These are phyloP conservation scores for Metarhizium sp. DNA, from an alignment of 2,329 filamentous ascomycete genomes.

Conservation along the genomic window DNA sequence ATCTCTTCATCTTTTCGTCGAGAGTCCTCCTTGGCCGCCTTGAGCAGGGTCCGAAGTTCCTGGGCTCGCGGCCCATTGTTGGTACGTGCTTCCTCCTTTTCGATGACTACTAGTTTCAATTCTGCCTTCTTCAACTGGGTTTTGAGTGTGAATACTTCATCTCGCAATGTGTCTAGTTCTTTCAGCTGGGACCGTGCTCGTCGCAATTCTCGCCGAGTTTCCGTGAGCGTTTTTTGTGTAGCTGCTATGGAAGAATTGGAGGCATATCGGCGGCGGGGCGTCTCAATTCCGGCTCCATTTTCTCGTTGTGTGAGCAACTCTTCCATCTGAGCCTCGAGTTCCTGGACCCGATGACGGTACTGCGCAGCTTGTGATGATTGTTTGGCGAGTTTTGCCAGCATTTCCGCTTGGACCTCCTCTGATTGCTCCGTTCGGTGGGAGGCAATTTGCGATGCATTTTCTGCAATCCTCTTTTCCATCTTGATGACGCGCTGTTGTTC, in stretches of 20 bases:
- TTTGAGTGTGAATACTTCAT: conserved; percentile 44
- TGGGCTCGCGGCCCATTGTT: conserved; percentile 24
- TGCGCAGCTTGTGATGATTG: conserved; percentile 49
- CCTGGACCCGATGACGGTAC: conserved; percentile 50
- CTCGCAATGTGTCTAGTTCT: conserved; percentile 40
- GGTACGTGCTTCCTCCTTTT: conserved; percentile 28
- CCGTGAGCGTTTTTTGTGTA: conserved; percentile 40
- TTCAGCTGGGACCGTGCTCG: conserved; percentile 44
- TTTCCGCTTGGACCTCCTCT: conserved; percentile 34
- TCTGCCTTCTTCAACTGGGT: conserved; percentile 40
- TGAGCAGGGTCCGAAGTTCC: conserved; percentile 32
- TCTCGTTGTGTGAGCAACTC: conserved; percentile 28
- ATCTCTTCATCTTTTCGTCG: conserved; percentile 39
- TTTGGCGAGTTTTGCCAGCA: conserved; percentile 44
- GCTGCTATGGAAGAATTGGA: conserved; percentile 32
- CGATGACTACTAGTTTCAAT: conserved; percentile 3
- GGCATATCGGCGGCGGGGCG: conserved; percentile 25
- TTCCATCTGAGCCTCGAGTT: conserved; percentile 43
- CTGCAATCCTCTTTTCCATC: conserved; percentile 54
- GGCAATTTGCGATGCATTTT: conserved; percentile 48
- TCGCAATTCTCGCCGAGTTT: conserved; percentile 45
- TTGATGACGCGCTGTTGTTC: conserved; percentile 55
- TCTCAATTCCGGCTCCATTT: conserved; percentile 20
- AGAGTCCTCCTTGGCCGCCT: conserved; percentile 33
- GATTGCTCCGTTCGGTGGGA: conserved; percentile 21